Evolutionary conservation across 257 asterid genomes (phyloP).

Genomic region (Linderniella brevidens): DNA sequence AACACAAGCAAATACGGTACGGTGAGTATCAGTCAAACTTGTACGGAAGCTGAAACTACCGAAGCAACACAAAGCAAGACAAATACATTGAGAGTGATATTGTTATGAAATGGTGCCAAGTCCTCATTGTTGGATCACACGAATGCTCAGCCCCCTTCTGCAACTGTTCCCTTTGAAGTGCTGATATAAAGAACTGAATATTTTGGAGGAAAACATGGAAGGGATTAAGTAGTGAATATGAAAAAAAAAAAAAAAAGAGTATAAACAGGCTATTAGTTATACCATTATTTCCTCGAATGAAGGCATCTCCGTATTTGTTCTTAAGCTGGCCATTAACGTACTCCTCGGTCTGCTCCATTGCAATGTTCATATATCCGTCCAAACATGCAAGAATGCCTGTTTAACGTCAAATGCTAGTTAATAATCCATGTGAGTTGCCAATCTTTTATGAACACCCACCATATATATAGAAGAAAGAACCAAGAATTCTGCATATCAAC

Average conservation of each 20-base stretch:
- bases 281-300: constrained; percentile 93
- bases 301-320: constrained; percentile 93
- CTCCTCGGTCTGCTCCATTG: constrained; percentile 98
- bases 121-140: background rate
- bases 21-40: too few relatives aligned
- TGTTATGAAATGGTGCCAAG: too few relatives aligned
- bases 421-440: too few relatives aligned
- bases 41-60: too few relatives aligned
- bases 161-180: constrained; percentile 71
- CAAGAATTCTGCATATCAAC: too few relatives aligned
- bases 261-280: background rate
- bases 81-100: too few relatives aligned
- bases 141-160: constrained; percentile 67
- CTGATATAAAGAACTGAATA: constrained; percentile 89
- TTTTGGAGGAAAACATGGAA: background rate
- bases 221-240: background rate
- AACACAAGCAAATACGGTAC: too few relatives aligned
- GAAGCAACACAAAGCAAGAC: too few relatives aligned
- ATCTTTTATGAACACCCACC: too few relatives aligned
- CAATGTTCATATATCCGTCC: constrained; percentile 95
- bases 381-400: constrained; percentile 87
- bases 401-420: too few relatives aligned
- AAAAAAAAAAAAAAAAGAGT: background rate
- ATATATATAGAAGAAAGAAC: too few relatives aligned
- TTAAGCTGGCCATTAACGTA: constrained; percentile 91